Evolutionary conservation across 1,139 yeast genomes (phyloP).

Genomic region (Trichomonascaceae sp.): DNA sequence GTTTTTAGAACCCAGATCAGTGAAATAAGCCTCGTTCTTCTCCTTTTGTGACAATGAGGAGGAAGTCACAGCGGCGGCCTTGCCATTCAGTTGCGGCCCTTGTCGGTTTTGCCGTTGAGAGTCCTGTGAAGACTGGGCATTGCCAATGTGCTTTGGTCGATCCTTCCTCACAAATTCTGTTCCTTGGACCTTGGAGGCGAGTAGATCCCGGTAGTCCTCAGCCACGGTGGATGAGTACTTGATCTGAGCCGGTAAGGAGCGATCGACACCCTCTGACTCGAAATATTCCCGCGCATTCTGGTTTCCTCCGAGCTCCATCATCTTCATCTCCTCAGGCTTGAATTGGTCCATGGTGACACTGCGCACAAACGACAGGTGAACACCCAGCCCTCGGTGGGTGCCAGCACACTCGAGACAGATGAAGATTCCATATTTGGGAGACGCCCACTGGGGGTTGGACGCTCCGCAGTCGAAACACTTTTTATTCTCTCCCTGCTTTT

Average conservation of each 20-base stretch:
- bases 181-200: conserved; percentile 66
- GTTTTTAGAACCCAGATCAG: conserved; percentile 61
- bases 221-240: conserved; percentile 87
- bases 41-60: conserved; percentile 33
- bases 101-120: conserved; percentile 12
- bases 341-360: conserved; percentile 97
- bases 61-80: not conserved
- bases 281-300: conserved; percentile 60
- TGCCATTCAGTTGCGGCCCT: conserved; percentile 2
- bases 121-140: conserved; percentile 12
- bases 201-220: conserved; percentile 79
- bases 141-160: conserved; percentile 19
- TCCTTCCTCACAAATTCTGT: conserved; percentile 42
- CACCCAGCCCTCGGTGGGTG: conserved; percentile 88
- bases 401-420: conserved; percentile 98
- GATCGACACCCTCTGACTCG: conserved; percentile 58
- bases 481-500: conserved; percentile 71
- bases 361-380: conserved; percentile 91
- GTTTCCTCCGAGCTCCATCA: conserved; percentile 96
- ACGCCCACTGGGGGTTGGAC: conserved; percentile 98
- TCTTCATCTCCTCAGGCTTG: conserved; percentile 73
- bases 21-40: conserved; percentile 72
- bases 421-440: conserved; percentile 92
- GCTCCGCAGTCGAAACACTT: conserved; percentile 91
- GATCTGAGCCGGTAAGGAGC: conserved; percentile 46